Evolutionary conservation across 2,329 filamentous ascomycete genomes (phyloP), one percentile per base, ranked within the genome.

Genomic region (Alternaria infectoria): DNA sequence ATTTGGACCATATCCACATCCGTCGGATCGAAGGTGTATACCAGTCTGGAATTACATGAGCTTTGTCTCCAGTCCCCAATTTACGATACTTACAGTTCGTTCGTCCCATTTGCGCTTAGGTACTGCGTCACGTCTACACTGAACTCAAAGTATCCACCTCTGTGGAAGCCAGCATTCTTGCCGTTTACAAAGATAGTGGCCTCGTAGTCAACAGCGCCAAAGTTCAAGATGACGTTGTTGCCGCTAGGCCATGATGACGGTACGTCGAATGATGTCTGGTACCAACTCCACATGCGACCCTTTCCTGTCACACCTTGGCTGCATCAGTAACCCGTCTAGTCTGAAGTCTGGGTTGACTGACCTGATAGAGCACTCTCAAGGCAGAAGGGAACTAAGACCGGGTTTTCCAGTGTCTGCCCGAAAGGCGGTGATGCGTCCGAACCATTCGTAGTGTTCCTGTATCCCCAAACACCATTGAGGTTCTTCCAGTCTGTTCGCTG

Each of bases 11-110:
- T 77, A 3, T 82, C 81, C 28, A 76, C 73, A 69, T 92, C 90
- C 0, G 90, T 91, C 0, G 90, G 90, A 64, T 92, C 90, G 57
- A 87, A 86, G 0, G 90, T 89, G 69, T 88, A 89, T 3, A 92
- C 87, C 21, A 88, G 81, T 6, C 87, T 89, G 51, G 5, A 12
- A n/a, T 47, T 1, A 15, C 19, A 10, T 47, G 25, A 56, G 46
- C 56, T 19, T 28, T 13, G 13, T 13, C n/a, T 5, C 7, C 8
- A 36, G 25, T 6, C 10, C n/a, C 6, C 19, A 3, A 8, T 26
- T 7, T 8, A 32, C 17, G n/a, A 28, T 17, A 76, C 73, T 57
- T 72, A 88, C 84, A 90, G 73, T 59, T 86, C 83, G 70, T 90
- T 90, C 0, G 80, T 77, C 5, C 81, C 82, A 30, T 82, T 82